phyloP scores from a whole-genome alignment of 2,329 filamentous ascomycete species.

The Colletotrichum sp. region DNA sequence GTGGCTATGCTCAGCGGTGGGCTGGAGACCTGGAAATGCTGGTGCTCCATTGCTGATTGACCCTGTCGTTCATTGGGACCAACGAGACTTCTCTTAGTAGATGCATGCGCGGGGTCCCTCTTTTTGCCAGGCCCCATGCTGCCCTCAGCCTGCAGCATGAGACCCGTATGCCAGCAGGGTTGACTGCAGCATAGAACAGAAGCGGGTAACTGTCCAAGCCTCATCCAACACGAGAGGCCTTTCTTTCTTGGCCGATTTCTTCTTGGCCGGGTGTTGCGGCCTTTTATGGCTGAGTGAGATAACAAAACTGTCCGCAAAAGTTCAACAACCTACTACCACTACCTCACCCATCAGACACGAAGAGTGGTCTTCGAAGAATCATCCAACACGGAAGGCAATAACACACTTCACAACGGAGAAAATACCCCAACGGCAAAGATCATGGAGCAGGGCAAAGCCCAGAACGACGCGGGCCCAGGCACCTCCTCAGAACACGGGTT shows the following conservation, averaged over 20 bases:
- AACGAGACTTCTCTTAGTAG: background rate
- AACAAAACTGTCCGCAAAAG: background rate
- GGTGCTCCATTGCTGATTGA: background rate
- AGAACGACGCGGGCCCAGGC: background rate
- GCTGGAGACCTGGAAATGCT: background rate
- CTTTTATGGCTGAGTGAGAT: background rate
- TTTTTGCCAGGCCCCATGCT: background rate
- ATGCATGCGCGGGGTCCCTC: background rate
- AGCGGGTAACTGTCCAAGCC: background rate
- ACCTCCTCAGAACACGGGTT: background rate
- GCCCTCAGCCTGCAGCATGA: background rate
- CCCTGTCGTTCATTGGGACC: background rate
- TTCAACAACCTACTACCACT: fast-evolving
- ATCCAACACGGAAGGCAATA: background rate
- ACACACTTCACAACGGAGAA: background rate
- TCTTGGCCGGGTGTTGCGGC: fast-evolving
- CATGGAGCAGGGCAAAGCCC: background rate
- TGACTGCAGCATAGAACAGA: background rate
- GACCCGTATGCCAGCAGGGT: background rate
- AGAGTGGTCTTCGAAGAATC: background rate
- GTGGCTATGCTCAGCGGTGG: background rate
- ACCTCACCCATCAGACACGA: background rate
- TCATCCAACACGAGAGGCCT: background rate
- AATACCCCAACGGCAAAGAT: background rate
- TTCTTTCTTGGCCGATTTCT: background rate